Percentiles rank a stretch among this genome's conserved stretches.
Evolutionary conservation across 345 rosid species (phyloP).

Genomic region (Luvunga scandens): DNA sequence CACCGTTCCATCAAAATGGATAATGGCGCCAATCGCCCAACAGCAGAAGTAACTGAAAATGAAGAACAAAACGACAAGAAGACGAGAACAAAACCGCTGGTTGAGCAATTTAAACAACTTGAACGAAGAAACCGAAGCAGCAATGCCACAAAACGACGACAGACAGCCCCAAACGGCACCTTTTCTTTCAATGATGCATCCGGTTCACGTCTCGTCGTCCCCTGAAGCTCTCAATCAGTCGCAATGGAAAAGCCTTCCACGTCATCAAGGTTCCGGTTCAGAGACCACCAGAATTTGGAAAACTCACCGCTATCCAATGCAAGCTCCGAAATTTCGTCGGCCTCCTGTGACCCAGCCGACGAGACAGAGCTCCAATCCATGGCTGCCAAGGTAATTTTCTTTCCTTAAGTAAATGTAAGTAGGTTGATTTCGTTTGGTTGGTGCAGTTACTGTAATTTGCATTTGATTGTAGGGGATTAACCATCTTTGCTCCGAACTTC

Average conservation of each 20-base stretch:
- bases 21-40: background rate
- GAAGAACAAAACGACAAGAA: conserved; percentile 7
- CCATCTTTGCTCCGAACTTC: conserved; percentile 51
- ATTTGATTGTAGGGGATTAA: conserved; percentile 43
- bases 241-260: conserved; percentile 36
- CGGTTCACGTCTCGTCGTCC: conserved; percentile 1
- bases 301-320: conserved; percentile 22
- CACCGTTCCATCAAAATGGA: background rate
- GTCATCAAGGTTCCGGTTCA: conserved; percentile 45
- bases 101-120: background rate
- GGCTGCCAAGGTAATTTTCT: conserved; percentile 44
- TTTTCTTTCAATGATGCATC: conserved; percentile 6
- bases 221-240: conserved; percentile 4
- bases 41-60: background rate
- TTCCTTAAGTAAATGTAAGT: background rate
- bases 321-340: conserved; percentile 36
- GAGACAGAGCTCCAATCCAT: conserved; percentile 48
- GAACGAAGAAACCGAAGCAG: conserved; percentile 15
- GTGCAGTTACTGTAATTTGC: background rate
- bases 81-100: background rate
- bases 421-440: background rate
- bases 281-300: conserved; percentile 42
- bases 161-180: conserved; percentile 10
- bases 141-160: conserved; percentile 30
- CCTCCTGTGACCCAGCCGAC: conserved; percentile 25